Conservation (phyloP, 805 yeast species). For the Millerozyma miso region DNA sequence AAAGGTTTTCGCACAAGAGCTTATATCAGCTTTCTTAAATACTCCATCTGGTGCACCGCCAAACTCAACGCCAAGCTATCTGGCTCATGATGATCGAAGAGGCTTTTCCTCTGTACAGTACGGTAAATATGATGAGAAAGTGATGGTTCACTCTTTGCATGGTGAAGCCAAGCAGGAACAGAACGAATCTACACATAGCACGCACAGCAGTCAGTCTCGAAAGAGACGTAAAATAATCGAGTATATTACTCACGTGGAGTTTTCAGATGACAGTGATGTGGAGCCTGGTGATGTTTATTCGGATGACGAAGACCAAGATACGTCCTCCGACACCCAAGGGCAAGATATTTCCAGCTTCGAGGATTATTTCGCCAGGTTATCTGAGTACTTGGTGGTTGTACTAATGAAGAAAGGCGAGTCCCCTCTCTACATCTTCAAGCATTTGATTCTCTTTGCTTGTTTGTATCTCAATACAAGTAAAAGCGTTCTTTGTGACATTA, state of each 20-base stretch:
- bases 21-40: too few relatives aligned
- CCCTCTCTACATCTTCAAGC: conserved; percentile 19
- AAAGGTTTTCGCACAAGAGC: neutral
- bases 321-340: conserved; percentile 1
- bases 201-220: neutral
- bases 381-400: conserved; percentile 13
- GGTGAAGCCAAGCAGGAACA: neutral
- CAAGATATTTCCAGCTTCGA: conserved; percentile 3
- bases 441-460: conserved; percentile 19
- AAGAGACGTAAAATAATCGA: neutral
- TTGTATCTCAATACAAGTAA: conserved; percentile 14
- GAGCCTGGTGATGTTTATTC: conserved; percentile 11
- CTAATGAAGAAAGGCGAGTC: conserved; percentile 27
- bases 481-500: conserved; percentile 11
- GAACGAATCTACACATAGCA: neutral
- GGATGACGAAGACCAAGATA: conserved; percentile 11
- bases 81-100: neutral
- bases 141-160: neutral
- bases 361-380: conserved; percentile 10
- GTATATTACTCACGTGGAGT: conserved; percentile 25
- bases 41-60: neutral
- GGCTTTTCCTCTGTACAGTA: neutral
- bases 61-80: neutral
- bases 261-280: conserved; percentile 21
- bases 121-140: neutral